Evolutionary conservation across 768 basidiomycete genomes (phyloP), one percentile per base, ranked within the genome.

Genomic region (Mycena vitilis): DNA sequence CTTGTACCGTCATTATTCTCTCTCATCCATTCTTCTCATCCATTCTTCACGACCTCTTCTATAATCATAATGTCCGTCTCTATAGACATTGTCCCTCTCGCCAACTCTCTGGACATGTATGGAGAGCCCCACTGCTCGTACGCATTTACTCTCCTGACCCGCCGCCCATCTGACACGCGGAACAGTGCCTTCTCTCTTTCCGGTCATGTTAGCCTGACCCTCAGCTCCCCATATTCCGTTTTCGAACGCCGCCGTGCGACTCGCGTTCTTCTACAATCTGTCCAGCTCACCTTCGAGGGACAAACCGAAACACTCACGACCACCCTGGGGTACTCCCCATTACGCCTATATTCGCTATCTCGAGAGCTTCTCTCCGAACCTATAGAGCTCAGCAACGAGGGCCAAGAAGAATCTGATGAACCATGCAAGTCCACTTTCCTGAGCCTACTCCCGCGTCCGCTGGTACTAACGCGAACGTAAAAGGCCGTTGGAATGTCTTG

Each of bases 141-240:
- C 81, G 91, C 62, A 16, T 61, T 10, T 38, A 38, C 23, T 55
- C 13, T 54, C 12, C 16, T 38, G 18, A 30, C 11, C 40, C 30
- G 20, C 20, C 47, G 38, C 12, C 18, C 40, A 47, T 63, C 44
- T 66, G 13, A 59, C 58, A 34, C 45, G 34, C 34, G 8, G 72
- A 98, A 95, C 65, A 90, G 92, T 65, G 89, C 89, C 2, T 97
- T 95, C 78, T 96, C 96, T 12, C 85, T 98, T 52, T 91, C 95
- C 11, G 96, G 95, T 4, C 87, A 95, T 76, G 82, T 97, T 23
- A 81, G 88, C 25, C 80, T 97, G 60, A 84, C 88, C 0, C 72
- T 96, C 38, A 81, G 87, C 4, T 84, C 91, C 0, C 80, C 89
- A 2, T 83, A 78, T 60, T 87, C 87, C 13, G 74, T 91, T 30